Evolutionary conservation across 2,329 filamentous ascomycete genomes (phyloP), one percentile per base, ranked within the genome.

Genomic region (Phaeosphaeriaceae sp.): DNA sequence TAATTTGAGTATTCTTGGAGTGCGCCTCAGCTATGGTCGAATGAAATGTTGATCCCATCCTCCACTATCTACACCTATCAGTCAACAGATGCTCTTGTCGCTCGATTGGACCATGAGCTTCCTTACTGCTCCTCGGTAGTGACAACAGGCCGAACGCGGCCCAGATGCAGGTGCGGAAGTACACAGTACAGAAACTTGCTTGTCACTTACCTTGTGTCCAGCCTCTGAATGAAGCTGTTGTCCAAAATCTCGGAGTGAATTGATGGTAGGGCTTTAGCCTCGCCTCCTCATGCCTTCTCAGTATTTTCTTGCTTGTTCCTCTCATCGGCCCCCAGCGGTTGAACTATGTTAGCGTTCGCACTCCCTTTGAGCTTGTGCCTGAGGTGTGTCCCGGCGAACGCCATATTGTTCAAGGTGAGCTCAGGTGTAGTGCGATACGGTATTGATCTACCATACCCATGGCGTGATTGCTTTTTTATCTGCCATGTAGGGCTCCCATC

Each of bases 1-100:
- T 59, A 48, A 52, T 42, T 36, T 43, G 43, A 54, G 46, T 43
- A 38, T 40, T 39, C 37, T 50, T 40, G 46, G 42, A 50, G 51
- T 60, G 56, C 64, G 63, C 63, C 65, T 55, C 61, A 56, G 58
- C 46, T 58, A 56, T 51, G 60, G 65, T 67, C 43, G 53, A 54
- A 50, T 38, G 51, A 43, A 12, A 33, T 12, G 44, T 38, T 36
- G 42, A 50, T 52, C 48, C 47, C 61, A 61, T 56, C 50, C 48
- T 56, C 46, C 53, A 49, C 48, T 50, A 42, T 39, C 42, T 38
- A 47, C 30, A 23, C 51, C 50, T 58, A 18, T 52, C 46, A 39
- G 37, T 50, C 40, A 44, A 47, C 33, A 33, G 35, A 52, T 46
- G 46, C 54, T 48, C 44, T 47, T 35, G 45, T 42, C 46, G 63